Percentiles rank a stretch among this genome's conserved stretches.
Conservation (phyloP, 495 filamentous ascomycete species). For the Neurospora sp. region DNA sequence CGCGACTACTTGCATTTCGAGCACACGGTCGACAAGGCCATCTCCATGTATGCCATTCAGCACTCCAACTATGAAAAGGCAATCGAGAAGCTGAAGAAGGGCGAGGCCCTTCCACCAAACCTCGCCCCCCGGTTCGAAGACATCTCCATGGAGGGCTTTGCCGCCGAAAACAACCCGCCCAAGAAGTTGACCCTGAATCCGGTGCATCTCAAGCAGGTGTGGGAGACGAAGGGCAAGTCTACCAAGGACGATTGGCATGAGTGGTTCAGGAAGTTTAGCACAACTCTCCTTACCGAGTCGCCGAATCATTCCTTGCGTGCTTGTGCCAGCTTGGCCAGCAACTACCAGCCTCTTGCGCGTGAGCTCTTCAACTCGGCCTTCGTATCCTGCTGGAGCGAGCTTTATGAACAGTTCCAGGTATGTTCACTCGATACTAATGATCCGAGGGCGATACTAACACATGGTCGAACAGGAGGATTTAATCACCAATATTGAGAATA, state of each 20-base stretch:
- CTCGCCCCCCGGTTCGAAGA: slow-evolving; percentile 77
- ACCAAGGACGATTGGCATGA: slow-evolving; percentile 98
- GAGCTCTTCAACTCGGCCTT: slow-evolving; percentile 98
- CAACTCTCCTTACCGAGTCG: slow-evolving; percentile 89
- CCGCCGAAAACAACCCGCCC: slow-evolving; percentile 64
- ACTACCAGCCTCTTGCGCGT: slow-evolving; percentile 83
- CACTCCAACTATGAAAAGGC: slow-evolving; percentile 86
- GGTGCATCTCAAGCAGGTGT: slow-evolving; percentile 92
- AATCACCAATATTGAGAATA: slow-evolving; percentile 88
- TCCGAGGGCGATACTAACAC: not conserved
- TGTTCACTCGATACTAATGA: not conserved
- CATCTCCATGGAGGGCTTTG: slow-evolving; percentile 62
- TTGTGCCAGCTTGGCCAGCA: slow-evolving; percentile 80
- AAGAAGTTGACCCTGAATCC: slow-evolving; percentile 96
- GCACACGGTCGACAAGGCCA: slow-evolving; percentile 74
- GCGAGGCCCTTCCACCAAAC: slow-evolving; percentile 87
- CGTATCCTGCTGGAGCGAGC: slow-evolving; percentile 95
- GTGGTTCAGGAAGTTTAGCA: slow-evolving; percentile 94
- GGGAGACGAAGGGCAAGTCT: slow-evolving; percentile 91
- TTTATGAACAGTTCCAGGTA: slow-evolving; percentile 74
- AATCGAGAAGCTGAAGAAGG: slow-evolving; percentile 84
- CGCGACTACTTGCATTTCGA: slow-evolving; percentile 92
- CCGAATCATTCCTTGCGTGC: slow-evolving; percentile 89
- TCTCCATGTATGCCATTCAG: slow-evolving; percentile 57
- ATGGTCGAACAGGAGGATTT: slow-evolving; percentile 61